Evolutionary conservation across 306 rosid genomes (phyloP), one percentile per base, ranked within the genome.

Genomic region (Prunus salicina): DNA sequence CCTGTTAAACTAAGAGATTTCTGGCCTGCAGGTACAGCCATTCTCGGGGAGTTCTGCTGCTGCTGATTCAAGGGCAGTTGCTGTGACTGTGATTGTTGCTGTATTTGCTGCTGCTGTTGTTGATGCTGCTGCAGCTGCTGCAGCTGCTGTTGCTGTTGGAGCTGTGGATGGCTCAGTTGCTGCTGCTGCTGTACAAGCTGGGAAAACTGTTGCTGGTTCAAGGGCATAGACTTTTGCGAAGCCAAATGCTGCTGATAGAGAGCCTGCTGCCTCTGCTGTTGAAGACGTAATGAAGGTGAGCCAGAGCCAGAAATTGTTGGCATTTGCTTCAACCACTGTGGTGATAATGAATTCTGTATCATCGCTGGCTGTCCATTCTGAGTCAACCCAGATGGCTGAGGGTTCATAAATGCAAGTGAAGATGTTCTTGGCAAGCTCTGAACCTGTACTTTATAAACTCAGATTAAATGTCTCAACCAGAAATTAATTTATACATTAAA

Each of bases 1-100:
- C 99, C 99, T 75, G 99, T 92, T 73, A 92, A 84, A 81, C 99
- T 96, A 38, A 95, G 88, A 84, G 99, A 80, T 80, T 96, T 96
- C 86, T 96, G 98, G 85, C 93, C 97, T 5, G 86, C 41, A 7
- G 90, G 89, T 62, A 91, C 99, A 47, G 88, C 79, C 79, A 96
- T 78, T 83, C 97, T 92, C 0, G 99, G 99, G 77, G 98, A 96
- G 63, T 82, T 89, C 87, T 88, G 99, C 80, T 90, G 97, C 85
- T 89, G 96, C 85, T 90, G 92, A 83, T 76, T 93, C 83, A 87
- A 76, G 61, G 89, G 79, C 71, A 84, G 98, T 80, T 82, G 91
- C 63, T 86, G 92, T 55, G 91, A 83, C 63, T 86, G 92, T 55
- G 91, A 83, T 32, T 86, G 97, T 68, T 85, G 91, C 58, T 86